Evolutionary conservation across 331 rosid genomes (phyloP), one percentile per base, ranked within the genome.

Genomic region (Prunus yedoensis): DNA sequence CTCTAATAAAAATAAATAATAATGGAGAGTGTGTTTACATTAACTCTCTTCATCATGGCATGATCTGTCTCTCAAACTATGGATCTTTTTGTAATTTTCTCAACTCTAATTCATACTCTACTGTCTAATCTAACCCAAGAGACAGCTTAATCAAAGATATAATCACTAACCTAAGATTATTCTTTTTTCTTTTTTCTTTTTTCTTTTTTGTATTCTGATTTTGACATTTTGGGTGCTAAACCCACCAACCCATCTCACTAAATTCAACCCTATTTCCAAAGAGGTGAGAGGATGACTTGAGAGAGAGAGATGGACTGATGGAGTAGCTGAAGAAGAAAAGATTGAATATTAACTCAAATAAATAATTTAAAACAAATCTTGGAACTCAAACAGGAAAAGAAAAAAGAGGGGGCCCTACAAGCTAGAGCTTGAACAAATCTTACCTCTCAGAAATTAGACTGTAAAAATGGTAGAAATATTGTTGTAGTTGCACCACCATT

Each of bases 231-330:
- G 63, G 84, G 86, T 84, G 88, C 91, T 76, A 73, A 83, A 76
- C 85, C 85, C 89, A 85, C 88, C 87, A 87, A 88, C 83, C 80
- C 83, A 77, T 78, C 53, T 84, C 89, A 74, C 87, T 80, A 78
- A 82, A 47, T 68, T 83, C 84, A 77, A 76, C 78, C 85, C 79
- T 82, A 69, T 75, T 78, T 83, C 81, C 83, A 43, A 75, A 76
- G 62, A 78, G 72, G 81, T 68, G 76, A 80, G 87, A 68, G 3
- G 81, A 77, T 71, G 85, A 82, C 70, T 77, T 35, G 43, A 38
- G 43, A 11, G 16, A 49, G 50, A 46, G 51, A 46, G 14, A 49
- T 3, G 10, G 53, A 49, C 16, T 49, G 53, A 49, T 49, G 53
- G 53, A 49, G 4, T 49, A 15, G 16, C 53, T 49, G 14, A 49